phyloP scores from a whole-genome alignment of 768 basidiomycete species.

The Leucogyrophana mollusca region DNA sequence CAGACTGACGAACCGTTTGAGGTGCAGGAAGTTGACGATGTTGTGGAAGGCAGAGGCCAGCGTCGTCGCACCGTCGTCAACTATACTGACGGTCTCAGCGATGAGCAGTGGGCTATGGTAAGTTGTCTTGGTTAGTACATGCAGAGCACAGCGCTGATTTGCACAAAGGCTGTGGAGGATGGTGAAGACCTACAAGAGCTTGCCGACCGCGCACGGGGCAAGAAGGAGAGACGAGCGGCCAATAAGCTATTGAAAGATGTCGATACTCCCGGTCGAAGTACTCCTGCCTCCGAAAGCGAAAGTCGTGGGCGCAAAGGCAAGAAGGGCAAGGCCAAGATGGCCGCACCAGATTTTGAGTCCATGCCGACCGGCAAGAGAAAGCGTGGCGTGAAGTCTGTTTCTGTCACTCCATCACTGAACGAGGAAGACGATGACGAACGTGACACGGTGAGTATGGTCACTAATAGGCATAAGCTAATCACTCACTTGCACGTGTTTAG shows the following conservation, averaged over 20 bases:
- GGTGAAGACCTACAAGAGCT: slow-evolving; percentile 79
- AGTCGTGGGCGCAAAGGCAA: slow-evolving; percentile 53
- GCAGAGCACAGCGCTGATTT: too few species aligned
- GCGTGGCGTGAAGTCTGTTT: slow-evolving; percentile 68
- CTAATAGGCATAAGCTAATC: not conserved
- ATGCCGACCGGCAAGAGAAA: slow-evolving; percentile 64
- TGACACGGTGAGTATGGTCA: slow-evolving; percentile 49
- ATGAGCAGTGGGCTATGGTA: slow-evolving; percentile 91
- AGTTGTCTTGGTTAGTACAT: too few species aligned
- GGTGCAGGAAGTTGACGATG: slow-evolving; percentile 48
- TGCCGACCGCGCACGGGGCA: slow-evolving; percentile 61
- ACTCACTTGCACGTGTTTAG: slow-evolving; percentile 34
- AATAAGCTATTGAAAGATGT: slow-evolving; percentile 59
- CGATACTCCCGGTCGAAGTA: slow-evolving; percentile 61
- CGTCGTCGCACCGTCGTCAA: slow-evolving; percentile 80
- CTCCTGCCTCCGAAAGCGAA: slow-evolving; percentile 62
- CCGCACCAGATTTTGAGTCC: slow-evolving; percentile 42
- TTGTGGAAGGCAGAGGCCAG: slow-evolving; percentile 78
- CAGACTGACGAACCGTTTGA: slow-evolving; percentile 84
- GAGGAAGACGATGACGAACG: slow-evolving; percentile 82
- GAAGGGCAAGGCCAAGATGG: slow-evolving; percentile 61
- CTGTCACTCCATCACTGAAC: slow-evolving; percentile 69
- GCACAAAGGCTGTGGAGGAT: slow-evolving; percentile 81
- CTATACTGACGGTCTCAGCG: slow-evolving; percentile 92
- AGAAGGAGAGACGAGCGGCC: slow-evolving; percentile 59